Base-by-base conservation (phyloP, 1,284 basidiomycete genomes). In the Gymnopus androsaceus region DNA sequence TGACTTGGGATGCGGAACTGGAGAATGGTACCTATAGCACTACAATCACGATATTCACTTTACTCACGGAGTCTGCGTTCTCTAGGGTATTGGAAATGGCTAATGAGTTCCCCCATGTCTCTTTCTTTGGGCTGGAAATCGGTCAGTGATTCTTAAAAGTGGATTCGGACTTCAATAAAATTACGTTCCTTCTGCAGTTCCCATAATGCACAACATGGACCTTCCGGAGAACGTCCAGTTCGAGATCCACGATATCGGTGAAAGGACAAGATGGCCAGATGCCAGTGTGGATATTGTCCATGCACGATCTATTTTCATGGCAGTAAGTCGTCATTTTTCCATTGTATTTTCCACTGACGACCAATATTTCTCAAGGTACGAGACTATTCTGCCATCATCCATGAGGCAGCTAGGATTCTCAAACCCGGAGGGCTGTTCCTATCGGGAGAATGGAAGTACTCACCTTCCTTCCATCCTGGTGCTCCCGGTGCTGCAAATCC, bases 21-120 rank as follows among this genome's bases (percentile, higher is more conserved):
- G 88, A 11, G 72, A 68, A 70, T 91, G 88, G 88, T 88, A 62
- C 38, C 58, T 23, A 15, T 25, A n/a, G 19, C 44, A 56, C 59
- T 64, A 59, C 64, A 65, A 57, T 64, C 61, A 62, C 55, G 61
- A 55, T 54, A 64, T 56, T 63, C 64, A 54, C 54, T 53, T 53
- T 15, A 51, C 40, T 36, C 7, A 50, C 31, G 15, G n/a, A n/a
- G n/a, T n/a, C 37, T 58, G 34, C 19, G 8, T 14, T 58, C 8
- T 51, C 57, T 66, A 91, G 88, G 89, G 74, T 83, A 4, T 76
- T 85, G 66, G 84, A 89, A 61, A 87, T 92, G 84, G 86, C 85
- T 52, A 69, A 64, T 49, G 73, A 77, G 48, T 91, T 86, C 66
- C 83, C 81, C 25, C 74, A 81, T 64, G 84, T 81, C 54, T 71